Base-by-base conservation (phyloP, 148 eudicot genomes). In the Spergularia bocconei region DNA sequence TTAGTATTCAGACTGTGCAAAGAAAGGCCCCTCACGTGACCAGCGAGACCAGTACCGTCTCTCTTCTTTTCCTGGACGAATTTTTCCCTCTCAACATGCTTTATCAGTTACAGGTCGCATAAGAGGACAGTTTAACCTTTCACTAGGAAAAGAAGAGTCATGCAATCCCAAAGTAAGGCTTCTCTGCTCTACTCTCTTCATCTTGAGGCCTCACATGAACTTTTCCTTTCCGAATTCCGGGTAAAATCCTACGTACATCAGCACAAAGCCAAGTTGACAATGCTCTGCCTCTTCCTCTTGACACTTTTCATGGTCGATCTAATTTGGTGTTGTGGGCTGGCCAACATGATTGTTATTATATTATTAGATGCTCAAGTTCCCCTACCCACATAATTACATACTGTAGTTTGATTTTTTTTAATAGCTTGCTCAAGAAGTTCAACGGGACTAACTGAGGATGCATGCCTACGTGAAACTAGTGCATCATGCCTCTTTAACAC, bases 141-240 rank as follows among this genome's bases (percentile, higher is more conserved):
- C 89, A 29, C 63, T 79, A 19, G 88, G 84, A 51, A 75, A 72
- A 29, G 84, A 75, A 56, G 85, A 79, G 39, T 81, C 80, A 36
- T 80, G 78, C 81, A 86, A 65, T 25, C 87, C 89, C 7, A 79
- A 77, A n/a, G n/a, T n/a, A n/a, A 6, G 89, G 86, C 36, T 82
- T 76, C 73, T 86, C 89, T 15, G 55, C 74, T 56, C 52, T 64
- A 71, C 20, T 80, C 19, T 84, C 88, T 79, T 95, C 97, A 33
- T 84, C 92, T 82, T 89, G 90, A 6, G 88, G 91, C 74, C 69
- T 85, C 71, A 84, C 83, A 59, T 84, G 87, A 44, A 96, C 98
- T 82, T 95, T 95, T 67, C 98, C 98, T 86, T 95, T 95, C 19
- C 98, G 86, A 71, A 86, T 85, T 85, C 98, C 92, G 73, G 62